Evolutionary conservation across 257 asterid genomes (phyloP).

Genomic region (Solanum paucissectum): DNA sequence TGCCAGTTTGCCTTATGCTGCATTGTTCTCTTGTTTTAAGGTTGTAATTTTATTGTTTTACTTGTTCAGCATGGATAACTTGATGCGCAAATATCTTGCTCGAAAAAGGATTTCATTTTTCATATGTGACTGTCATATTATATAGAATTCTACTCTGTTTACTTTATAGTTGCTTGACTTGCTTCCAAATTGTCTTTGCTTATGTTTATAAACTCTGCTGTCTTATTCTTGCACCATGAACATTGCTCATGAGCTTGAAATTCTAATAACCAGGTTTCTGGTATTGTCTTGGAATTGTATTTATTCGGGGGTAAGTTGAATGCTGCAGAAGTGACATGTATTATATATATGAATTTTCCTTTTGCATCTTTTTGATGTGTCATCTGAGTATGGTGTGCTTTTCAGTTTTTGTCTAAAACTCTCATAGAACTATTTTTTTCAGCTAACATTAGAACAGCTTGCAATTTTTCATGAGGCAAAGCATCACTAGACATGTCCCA

Average conservation of each 20-base stretch:
- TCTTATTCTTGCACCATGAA: not conserved
- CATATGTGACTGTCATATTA: not conserved
- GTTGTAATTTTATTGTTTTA: conserved; percentile 21
- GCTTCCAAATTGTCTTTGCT: not conserved
- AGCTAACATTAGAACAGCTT: not conserved
- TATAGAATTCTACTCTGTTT: not conserved
- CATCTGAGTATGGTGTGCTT: not conserved
- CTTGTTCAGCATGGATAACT: not conserved
- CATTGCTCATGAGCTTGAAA: not conserved
- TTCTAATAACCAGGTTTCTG: not conserved
- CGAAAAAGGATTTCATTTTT: not conserved
- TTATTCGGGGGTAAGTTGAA: not conserved
- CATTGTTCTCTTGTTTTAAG: conserved; percentile 88
- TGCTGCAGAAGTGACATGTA: not conserved
- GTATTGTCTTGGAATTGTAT: not conserved
- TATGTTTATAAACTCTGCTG: not conserved
- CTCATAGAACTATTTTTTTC: not conserved
- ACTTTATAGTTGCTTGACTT: not conserved
- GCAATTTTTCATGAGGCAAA: not conserved
- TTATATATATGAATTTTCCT: not conserved
- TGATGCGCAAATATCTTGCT: not conserved
- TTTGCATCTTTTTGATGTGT: not conserved
- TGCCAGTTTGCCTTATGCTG: conserved; percentile 92
- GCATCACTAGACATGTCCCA: not conserved
- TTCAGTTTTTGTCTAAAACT: not conserved